Conservation (phyloP, 2,329 filamentous ascomycete genomes). For the Lecanosticta acicola region DNA sequence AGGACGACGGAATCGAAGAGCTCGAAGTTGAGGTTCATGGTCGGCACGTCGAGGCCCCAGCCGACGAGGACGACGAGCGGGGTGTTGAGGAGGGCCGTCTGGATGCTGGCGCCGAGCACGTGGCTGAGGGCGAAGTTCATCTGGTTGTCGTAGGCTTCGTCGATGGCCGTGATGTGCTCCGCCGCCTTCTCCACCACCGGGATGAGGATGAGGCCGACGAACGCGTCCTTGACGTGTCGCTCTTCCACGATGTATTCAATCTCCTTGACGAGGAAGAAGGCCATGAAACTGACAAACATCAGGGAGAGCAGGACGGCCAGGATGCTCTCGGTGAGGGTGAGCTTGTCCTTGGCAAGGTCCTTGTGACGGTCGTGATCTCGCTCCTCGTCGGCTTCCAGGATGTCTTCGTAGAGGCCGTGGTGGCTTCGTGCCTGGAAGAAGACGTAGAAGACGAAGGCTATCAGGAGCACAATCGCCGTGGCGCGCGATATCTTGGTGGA, state of each 20-base stretch:
- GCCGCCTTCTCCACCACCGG: slow-evolving; percentile 80
- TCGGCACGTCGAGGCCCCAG: slow-evolving; percentile 60
- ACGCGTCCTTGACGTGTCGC: slow-evolving; percentile 49
- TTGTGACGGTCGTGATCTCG: slow-evolving; percentile 59
- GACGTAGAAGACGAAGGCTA: slow-evolving; percentile 58
- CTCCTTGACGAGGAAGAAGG: slow-evolving; percentile 68
- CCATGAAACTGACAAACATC: slow-evolving; percentile 65
- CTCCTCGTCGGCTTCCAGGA: slow-evolving; percentile 66
- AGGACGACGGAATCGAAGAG: slow-evolving; percentile 79
- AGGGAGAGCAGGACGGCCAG: slow-evolving; percentile 61
- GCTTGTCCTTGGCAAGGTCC: slow-evolving; percentile 58
- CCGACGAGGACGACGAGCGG: slow-evolving; percentile 77
- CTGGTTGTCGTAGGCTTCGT: slow-evolving; percentile 77
- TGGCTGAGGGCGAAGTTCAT: slow-evolving; percentile 77
- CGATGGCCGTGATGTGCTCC: slow-evolving; percentile 76
- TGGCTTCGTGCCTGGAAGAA: slow-evolving; percentile 72
- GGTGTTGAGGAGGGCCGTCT: slow-evolving; percentile 83
- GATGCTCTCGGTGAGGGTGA: slow-evolving; percentile 68
- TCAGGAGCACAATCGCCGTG: slow-evolving; percentile 63
- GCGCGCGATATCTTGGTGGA: slow-evolving; percentile 64
- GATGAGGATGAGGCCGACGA: slow-evolving; percentile 68
- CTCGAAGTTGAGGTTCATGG: slow-evolving; percentile 78
- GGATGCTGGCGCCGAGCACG: slow-evolving; percentile 78
- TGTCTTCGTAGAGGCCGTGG: slow-evolving; percentile 69
- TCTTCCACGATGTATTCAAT: slow-evolving; percentile 57